Base-by-base conservation (phyloP, 2,329 filamentous ascomycete species). In the Fusarium heterosporum region DNA sequence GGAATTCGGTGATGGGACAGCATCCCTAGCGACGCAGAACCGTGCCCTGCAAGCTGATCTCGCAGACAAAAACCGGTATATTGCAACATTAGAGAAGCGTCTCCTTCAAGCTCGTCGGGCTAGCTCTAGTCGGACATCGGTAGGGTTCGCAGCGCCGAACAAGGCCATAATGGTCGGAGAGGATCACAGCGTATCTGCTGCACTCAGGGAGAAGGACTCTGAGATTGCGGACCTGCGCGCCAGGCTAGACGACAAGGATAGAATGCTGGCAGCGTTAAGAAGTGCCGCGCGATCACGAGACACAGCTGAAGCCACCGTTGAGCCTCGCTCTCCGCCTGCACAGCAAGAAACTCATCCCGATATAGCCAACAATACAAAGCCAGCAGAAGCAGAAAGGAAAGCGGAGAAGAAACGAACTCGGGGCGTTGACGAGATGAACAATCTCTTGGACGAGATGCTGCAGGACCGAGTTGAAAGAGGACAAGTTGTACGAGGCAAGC, bases 21-120 rank as follows among this genome's bases (percentile, higher is more conserved):
- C 96, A 9, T 93, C 91, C 25, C 80, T 96, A 47, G 82, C 90
- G 41, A 87, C 92, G n/a, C 96, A 97, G 75, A 93, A 97, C 70
- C 88, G 90, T 48, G 92, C 96, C n/a, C 81, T 99, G 46, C 96
- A 97, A 77, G 89, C 93, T n/a, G 96, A 99, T 77, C 85, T 99
- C 45, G 88, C 87, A n/a, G 96, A 99, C 79, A 97, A 97, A 82
- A 98, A 96, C 72, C 91, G 96, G 30, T 99, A 99, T 77, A 98
- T 98, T 71, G 87, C 91, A 28, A 98, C 96, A 0, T 81, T 99
- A 13, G 96, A 99, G 80, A 96, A 96, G 78, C 88, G 96, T 26
- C 83, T 99, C 2, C 83, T 98, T 32, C 96, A 99, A 75, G 96
- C 96, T 36, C 87, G 96, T 39, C 86, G 95, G 46, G 93, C 93